A percentile compares a stretch with the other conserved stretches of the same genome.
Conservation (phyloP, 495 filamentous ascomycete genomes). For the Choiromyces venosus region DNA sequence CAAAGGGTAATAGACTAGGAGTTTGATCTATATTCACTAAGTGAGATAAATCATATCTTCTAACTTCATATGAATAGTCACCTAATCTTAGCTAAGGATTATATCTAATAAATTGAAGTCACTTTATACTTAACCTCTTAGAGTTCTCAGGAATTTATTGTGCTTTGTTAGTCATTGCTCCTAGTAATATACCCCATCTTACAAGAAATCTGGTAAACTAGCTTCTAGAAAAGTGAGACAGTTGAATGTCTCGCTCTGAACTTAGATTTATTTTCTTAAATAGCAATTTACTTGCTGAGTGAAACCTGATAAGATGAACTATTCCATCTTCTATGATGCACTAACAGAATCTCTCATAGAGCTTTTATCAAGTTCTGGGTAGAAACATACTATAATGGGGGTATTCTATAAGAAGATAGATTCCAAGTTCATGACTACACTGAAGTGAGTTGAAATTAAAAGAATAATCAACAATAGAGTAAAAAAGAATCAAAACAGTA, state of each 20-base stretch:
- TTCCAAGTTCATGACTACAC: no score
- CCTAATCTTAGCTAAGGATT: background rate
- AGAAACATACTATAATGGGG: no score
- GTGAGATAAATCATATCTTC: background rate
- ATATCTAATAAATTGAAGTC: background rate
- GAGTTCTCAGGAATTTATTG: background rate
- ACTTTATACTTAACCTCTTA: background rate
- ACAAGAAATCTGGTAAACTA: conserved; percentile 3
- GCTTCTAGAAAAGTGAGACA: background rate
- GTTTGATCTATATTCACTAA: conserved; percentile 11
- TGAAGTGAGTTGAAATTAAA: no score
- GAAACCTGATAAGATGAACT: background rate
- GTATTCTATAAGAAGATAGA: no score
- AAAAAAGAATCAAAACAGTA: no score
- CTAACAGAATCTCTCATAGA: background rate
- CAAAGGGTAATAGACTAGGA: conserved; percentile 4
- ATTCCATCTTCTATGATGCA: rapidly evolving
- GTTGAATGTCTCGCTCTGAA: background rate
- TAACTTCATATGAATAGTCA: background rate
- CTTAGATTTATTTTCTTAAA: background rate
- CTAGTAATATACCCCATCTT: background rate
- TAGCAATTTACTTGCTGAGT: background rate
- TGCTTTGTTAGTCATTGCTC: background rate
- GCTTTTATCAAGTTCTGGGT: background rate
- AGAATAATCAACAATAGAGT: no score